phyloP scores from a whole-genome alignment of 768 basidiomycete species.

The Cystobasidiopsis lactophilus region DNA sequence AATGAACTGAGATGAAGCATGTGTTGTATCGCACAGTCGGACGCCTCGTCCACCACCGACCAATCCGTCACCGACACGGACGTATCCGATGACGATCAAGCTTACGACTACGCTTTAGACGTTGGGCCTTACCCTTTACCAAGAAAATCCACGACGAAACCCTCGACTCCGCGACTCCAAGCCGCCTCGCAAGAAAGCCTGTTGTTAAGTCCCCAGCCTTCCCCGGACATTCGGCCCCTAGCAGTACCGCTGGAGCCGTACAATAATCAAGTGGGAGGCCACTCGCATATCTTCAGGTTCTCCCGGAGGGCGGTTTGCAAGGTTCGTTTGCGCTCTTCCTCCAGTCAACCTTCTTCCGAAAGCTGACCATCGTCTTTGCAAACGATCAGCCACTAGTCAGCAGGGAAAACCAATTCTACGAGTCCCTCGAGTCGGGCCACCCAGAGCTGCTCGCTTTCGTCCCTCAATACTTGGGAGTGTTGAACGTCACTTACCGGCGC shows the following conservation, averaged over 20 bases:
- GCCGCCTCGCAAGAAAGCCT: not conserved
- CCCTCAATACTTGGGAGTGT: constrained; percentile 94
- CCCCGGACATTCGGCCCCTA: not conserved
- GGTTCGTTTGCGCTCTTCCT: constrained; percentile 34
- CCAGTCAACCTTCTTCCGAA: not conserved
- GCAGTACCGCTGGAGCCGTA: constrained; percentile 75
- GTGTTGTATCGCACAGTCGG: too few relatives aligned
- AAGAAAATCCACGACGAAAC: constrained; percentile 4
- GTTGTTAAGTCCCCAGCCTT: not conserved
- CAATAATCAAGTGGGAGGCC: constrained; percentile 93
- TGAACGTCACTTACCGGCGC: constrained; percentile 87
- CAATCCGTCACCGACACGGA: not conserved
- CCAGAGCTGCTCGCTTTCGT: constrained; percentile 83
- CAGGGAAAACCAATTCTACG: constrained; percentile 92
- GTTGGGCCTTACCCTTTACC: constrained; percentile 8
- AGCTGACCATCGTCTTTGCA: not conserved
- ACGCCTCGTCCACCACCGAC: not conserved
- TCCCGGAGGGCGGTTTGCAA: constrained; percentile 96
- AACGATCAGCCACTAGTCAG: constrained; percentile 83
- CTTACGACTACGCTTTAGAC: constrained; percentile 19
- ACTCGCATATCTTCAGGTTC: constrained; percentile 92
- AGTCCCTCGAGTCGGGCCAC: constrained; percentile 79
- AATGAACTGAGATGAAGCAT: too few relatives aligned
- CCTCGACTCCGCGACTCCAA: not conserved
- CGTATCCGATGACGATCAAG: not conserved